These are phyloP conservation scores for Camptophora hylomeconis DNA, from an alignment of 2,329 filamentous ascomycete genomes.

Conservation along the genomic window DNA sequence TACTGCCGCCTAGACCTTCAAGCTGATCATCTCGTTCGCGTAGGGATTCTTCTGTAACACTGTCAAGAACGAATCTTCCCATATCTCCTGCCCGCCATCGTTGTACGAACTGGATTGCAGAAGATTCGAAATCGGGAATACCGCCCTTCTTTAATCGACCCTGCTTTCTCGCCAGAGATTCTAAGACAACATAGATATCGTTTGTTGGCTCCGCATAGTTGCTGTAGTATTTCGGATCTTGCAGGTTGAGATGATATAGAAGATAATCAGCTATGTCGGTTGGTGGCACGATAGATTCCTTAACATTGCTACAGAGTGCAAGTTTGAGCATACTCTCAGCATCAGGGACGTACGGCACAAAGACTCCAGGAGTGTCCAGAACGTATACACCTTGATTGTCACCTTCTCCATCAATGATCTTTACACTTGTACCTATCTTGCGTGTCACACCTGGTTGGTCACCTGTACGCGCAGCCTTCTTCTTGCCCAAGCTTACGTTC, in stretches of 20 bases:
- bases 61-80: slow-evolving; percentile 68
- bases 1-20: slow-evolving; percentile 25
- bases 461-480: slow-evolving; percentile 70
- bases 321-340: slow-evolving; percentile 87
- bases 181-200: slow-evolving; percentile 61
- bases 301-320: slow-evolving; percentile 80
- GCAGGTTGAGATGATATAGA: slow-evolving; percentile 67
- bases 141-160: slow-evolving; percentile 67
- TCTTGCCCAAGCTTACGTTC: slow-evolving; percentile 47
- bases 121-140: slow-evolving; percentile 53
- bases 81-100: slow-evolving; percentile 67
- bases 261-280: slow-evolving; percentile 80
- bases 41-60: slow-evolving; percentile 50
- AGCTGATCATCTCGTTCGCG: slow-evolving; percentile 27
- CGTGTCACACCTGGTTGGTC: slow-evolving; percentile 81
- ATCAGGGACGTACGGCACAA: slow-evolving; percentile 79
- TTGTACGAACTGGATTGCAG: slow-evolving; percentile 69
- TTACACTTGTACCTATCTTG: slow-evolving; percentile 70
- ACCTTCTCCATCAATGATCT: slow-evolving; percentile 53
- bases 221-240: slow-evolving; percentile 48
- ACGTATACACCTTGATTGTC: slow-evolving; percentile 58
- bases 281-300: slow-evolving; percentile 69
- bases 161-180: slow-evolving; percentile 56
- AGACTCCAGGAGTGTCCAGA: slow-evolving; percentile 87
- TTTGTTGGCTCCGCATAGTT: slow-evolving; percentile 64